These are phyloP conservation scores for Asterophora lycoperdoides DNA, from an alignment of 768 basidiomycete species.

Conservation along the genomic window DNA sequence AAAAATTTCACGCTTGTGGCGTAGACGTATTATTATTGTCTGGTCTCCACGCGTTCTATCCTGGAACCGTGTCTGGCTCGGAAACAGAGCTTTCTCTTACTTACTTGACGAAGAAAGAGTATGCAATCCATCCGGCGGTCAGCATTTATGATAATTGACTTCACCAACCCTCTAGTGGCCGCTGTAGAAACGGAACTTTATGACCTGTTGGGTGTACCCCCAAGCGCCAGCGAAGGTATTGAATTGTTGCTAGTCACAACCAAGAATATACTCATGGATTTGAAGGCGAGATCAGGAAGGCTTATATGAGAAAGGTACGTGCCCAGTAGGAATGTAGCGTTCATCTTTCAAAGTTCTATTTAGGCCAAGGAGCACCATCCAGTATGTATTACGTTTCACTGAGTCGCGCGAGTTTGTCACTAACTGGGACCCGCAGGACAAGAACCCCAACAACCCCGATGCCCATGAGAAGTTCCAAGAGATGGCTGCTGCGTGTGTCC, in stretches of 20 bases:
- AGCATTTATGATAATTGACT: neutral
- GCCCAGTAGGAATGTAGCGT: constrained; percentile 10
- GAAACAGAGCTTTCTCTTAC: neutral
- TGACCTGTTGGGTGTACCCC: constrained; percentile 73
- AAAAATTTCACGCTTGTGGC: constrained; percentile 24
- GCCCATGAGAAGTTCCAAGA: constrained; percentile 85
- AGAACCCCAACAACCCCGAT: constrained; percentile 88
- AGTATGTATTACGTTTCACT: constrained; percentile 34
- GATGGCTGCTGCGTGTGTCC: constrained; percentile 78
- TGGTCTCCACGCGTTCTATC: constrained; percentile 10
- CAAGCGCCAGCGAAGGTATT: constrained; percentile 68
- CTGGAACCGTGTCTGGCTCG: neutral
- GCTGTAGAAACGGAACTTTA: constrained; percentile 74
- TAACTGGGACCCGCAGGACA: constrained; percentile 49
- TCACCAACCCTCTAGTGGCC: constrained; percentile 45
- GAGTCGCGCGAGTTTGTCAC: neutral
- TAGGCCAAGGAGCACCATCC: constrained; percentile 89
- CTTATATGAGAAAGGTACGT: constrained; percentile 86
- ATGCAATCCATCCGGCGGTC: neutral
- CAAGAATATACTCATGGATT: constrained; percentile 15
- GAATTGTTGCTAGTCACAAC: constrained; percentile 3
- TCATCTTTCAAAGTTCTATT: constrained; percentile 18
- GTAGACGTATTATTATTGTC: constrained; percentile 4
- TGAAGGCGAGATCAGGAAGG: constrained; percentile 85
- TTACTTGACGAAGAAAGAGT: constrained; percentile 3